Evolutionary conservation across 208 protist species (phyloP).

Genomic region (Leishmania major): DNA sequence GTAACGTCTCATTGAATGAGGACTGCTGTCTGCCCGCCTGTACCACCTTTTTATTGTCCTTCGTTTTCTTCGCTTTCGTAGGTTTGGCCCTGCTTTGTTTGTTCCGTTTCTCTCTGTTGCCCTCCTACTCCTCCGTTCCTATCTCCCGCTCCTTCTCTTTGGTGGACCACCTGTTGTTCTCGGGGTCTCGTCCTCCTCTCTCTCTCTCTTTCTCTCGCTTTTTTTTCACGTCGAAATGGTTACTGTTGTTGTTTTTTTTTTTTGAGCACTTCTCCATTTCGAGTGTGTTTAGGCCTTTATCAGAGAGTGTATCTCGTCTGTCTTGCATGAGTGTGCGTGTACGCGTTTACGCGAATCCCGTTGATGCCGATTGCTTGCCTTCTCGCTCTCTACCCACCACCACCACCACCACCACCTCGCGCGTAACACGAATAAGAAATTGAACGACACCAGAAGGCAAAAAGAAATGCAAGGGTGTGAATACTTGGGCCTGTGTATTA

Average conservation of each 20-base stretch:
- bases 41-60: constrained; percentile 1
- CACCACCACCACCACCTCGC: too few species aligned
- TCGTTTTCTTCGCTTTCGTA: neutral
- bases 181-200: neutral
- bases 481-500: too few species aligned
- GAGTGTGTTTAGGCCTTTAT: neutral
- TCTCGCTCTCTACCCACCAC: too few species aligned
- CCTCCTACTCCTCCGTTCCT: neutral
- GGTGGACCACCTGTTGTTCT: neutral
- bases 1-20: neutral
- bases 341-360: neutral
- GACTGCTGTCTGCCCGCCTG: neutral
- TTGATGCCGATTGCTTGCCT: too few species aligned
- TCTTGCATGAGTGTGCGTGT: neutral
- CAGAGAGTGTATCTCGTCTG: neutral
- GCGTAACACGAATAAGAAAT: too few species aligned
- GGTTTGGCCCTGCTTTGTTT: neutral
- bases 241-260: neutral
- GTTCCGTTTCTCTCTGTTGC: neutral
- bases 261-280: neutral
- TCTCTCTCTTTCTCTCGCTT: neutral
- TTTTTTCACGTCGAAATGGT: neutral
- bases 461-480: too few species aligned
- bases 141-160: neutral
- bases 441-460: too few species aligned